Percentiles rank a stretch among this genome's conserved stretches.
Evolutionary conservation across 371 early-diverging fungal species (phyloP).

Genomic region (Mortierella polycephala): DNA sequence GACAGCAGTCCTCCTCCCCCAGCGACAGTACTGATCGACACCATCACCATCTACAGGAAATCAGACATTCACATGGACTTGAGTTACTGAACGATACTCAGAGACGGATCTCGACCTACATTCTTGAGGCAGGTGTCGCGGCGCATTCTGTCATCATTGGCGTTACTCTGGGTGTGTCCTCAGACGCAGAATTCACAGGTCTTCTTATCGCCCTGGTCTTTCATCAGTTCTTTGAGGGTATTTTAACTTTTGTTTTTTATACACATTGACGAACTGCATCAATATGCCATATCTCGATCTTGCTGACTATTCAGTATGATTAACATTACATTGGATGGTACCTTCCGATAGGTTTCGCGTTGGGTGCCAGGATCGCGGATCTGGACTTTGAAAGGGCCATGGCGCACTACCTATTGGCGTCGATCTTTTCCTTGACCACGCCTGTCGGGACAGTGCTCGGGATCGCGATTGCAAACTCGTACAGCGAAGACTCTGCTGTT

Average conservation of each 20-base stretch:
- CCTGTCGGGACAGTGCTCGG: conserved; percentile 84
- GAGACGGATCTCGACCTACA: conserved; percentile 48
- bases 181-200: conserved; percentile 68
- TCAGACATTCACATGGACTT: conserved; percentile 20
- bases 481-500: conserved; percentile 61
- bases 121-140: conserved; percentile 87
- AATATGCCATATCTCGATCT: neutral
- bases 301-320: too few relatives aligned
- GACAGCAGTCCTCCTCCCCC: neutral
- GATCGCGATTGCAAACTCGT: conserved; percentile 66
- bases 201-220: conserved; percentile 85
- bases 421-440: conserved; percentile 67
- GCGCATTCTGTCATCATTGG: conserved; percentile 92
- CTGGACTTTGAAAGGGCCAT: conserved; percentile 41
- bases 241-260: too few relatives aligned
- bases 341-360: conserved; percentile 73
- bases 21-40: neutral
- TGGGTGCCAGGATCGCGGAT: conserved; percentile 79
- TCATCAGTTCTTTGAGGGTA: conserved; percentile 70
- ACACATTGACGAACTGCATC: too few relatives aligned
- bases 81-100: conserved; percentile 19
- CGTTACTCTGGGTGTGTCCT: conserved; percentile 76
- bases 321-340: too few relatives aligned
- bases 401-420: conserved; percentile 58
- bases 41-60: conserved; percentile 17